These are phyloP conservation scores for Hypomontagnella monticulosa DNA, from an alignment of 495 filamentous ascomycete genomes.

Conservation along the genomic window DNA sequence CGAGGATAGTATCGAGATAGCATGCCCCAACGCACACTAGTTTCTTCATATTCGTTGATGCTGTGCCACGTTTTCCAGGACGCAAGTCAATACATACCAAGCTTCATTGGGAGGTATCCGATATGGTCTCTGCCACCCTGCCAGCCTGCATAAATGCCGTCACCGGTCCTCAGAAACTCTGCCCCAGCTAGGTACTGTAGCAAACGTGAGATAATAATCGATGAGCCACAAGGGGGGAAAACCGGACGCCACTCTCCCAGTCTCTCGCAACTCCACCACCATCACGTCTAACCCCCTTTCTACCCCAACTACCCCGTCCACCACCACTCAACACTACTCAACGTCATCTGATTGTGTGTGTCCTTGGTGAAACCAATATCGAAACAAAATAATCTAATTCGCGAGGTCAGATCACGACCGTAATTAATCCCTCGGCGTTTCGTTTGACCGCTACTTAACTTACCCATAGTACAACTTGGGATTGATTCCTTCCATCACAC, in stretches of 20 bases:
- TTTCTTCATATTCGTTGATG: conserved; percentile 47
- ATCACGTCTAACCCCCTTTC: neutral
- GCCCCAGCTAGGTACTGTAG: neutral
- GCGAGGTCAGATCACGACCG: conserved; percentile 1
- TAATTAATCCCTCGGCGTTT: conserved; percentile 32
- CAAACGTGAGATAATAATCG: conserved; percentile 8
- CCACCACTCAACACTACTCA: conserved; percentile 11
- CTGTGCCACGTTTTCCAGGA: conserved; percentile 36
- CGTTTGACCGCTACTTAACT: conserved; percentile 37
- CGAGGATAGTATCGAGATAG: conserved; percentile 74
- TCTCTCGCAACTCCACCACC: conserved; percentile 2
- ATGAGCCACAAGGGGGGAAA: conserved; percentile 28
- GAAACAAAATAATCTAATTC: conserved; percentile 13
- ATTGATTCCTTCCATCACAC: conserved; percentile 23
- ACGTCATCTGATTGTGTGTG: conserved; percentile 6
- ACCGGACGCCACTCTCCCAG: conserved; percentile 22
- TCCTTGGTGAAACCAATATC: conserved; percentile 21
- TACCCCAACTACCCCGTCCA: too few species aligned
- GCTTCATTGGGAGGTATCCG: conserved; percentile 2
- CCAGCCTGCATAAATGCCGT: conserved; percentile 20
- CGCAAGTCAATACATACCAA: conserved; percentile 25
- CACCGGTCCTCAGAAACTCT: conserved; percentile 7
- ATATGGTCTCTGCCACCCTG: conserved; percentile 7
- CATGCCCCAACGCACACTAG: conserved; percentile 72
- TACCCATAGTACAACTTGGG: conserved; percentile 14